Percentiles rank a stretch among this genome's conserved stretches.
Evolutionary conservation across 768 basidiomycete genomes (phyloP).

Genomic region (Tulasnella sp.): DNA sequence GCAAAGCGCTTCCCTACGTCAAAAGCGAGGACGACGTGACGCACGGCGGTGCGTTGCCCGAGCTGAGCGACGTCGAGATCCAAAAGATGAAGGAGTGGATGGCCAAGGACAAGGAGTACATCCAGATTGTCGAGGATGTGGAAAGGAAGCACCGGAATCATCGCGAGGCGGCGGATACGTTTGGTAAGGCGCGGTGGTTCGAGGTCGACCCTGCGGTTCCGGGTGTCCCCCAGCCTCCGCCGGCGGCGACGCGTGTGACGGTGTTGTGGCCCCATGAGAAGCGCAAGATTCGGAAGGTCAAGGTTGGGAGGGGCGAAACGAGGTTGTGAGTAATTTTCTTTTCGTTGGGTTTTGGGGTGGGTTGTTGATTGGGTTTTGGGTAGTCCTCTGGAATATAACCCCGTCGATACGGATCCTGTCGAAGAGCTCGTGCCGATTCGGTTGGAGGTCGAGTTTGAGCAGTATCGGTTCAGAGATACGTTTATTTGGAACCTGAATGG

Average conservation of each 20-base stretch:
- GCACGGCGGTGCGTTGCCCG: conserved; percentile 31
- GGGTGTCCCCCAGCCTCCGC: conserved; percentile 32
- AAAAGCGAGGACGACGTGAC: conserved; percentile 40
- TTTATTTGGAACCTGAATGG: conserved; percentile 96
- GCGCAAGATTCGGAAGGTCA: conserved; percentile 31
- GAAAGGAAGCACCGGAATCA: conserved; percentile 18
- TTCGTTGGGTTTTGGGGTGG: conserved; percentile 13
- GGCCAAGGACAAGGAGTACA: conserved; percentile 40
- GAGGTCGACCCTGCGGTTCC: conserved; percentile 41
- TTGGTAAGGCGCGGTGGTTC: conserved; percentile 36
- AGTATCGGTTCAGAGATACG: conserved; percentile 86
- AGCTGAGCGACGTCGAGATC: conserved; percentile 41
- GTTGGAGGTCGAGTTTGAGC: conserved; percentile 93
- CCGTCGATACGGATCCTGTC: conserved; percentile 44
- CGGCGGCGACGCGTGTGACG: conserved; percentile 31
- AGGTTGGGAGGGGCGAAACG: conserved; percentile 49
- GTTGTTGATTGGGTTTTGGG: background rate
- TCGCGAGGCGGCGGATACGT: conserved; percentile 16
- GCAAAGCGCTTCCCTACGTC: conserved; percentile 48
- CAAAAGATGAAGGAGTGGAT: conserved; percentile 48
- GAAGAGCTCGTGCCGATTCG: conserved; percentile 89
- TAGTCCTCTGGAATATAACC: conserved; percentile 49
- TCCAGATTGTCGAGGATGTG: conserved; percentile 15
- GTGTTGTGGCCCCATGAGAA: conserved; percentile 38
- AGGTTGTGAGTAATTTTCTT: conserved; percentile 47